A percentile compares a stretch with the other conserved stretches of the same genome.
Conservation (phyloP, 2,329 filamentous ascomycete species). For the Arthroderma uncinatum region DNA sequence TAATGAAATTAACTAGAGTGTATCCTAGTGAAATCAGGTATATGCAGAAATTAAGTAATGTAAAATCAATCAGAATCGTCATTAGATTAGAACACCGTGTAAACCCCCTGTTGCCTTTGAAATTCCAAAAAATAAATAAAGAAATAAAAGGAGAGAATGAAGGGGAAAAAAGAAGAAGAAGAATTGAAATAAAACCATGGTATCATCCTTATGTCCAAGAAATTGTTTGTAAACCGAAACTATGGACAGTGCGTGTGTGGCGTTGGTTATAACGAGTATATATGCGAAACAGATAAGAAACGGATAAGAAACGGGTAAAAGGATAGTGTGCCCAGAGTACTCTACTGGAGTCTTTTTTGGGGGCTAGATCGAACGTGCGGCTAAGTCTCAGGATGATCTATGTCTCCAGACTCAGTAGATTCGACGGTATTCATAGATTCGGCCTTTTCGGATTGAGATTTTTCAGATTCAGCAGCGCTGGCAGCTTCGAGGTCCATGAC, state of each 20-base stretch:
- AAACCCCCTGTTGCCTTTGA: background rate
- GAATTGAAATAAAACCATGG: background rate
- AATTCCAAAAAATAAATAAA: background rate
- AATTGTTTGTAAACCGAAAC: background rate
- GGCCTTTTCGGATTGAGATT: background rate
- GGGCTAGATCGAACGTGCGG: too few species aligned
- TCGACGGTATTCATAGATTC: background rate
- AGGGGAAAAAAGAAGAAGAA: background rate
- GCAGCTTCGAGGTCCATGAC: constrained; percentile 9
- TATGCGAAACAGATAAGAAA: background rate
- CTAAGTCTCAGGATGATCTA: too few species aligned
- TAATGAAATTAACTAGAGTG: background rate
- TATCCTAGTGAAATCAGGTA: background rate
- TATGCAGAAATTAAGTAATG: background rate
- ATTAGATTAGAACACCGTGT: background rate
- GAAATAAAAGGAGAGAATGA: background rate
- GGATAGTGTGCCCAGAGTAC: background rate
- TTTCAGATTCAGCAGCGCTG: background rate
- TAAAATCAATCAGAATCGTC: background rate
- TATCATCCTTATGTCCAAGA: background rate
- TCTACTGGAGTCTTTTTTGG: too few species aligned
- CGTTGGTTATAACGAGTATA: background rate
- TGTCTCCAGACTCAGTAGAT: background rate
- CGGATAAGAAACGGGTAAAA: background rate
- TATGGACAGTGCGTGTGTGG: background rate